Evolutionary conservation across 2,329 filamentous ascomycete genomes (phyloP).

Genomic region (Aaosphaeria pasadenensis): DNA sequence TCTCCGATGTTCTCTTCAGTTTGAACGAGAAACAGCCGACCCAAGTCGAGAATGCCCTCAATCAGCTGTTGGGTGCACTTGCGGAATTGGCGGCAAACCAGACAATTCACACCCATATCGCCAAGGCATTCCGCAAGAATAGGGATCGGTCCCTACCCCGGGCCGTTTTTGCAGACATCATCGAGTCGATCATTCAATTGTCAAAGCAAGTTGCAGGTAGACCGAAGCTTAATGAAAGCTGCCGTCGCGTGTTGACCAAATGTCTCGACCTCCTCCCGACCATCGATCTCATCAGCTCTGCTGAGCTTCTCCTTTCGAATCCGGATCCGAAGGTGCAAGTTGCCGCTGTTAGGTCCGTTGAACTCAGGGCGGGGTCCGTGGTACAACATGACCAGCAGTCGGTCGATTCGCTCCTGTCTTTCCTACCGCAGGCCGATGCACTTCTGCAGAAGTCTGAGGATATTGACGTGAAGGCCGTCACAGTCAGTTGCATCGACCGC

Average conservation of each 20-base stretch:
- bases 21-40: slow-evolving; percentile 47
- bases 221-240: slow-evolving; percentile 37
- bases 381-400: slow-evolving; percentile 66
- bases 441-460: slow-evolving; percentile 73
- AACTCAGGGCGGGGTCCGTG: slow-evolving; percentile 72
- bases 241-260: slow-evolving; percentile 70
- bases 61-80: slow-evolving; percentile 39
- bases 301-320: slow-evolving; percentile 75
- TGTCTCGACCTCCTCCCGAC: slow-evolving; percentile 84
- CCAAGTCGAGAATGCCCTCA: slow-evolving; percentile 35
- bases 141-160: slow-evolving; percentile 24
- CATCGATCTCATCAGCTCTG: slow-evolving; percentile 82
- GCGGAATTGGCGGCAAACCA: slow-evolving; percentile 35
- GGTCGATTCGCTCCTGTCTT: slow-evolving; percentile 69
- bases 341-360: slow-evolving; percentile 68
- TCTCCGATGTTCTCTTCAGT: slow-evolving; percentile 71
- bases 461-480: slow-evolving; percentile 75
- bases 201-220: slow-evolving; percentile 59
- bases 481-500: slow-evolving; percentile 85
- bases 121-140: slow-evolving; percentile 26
- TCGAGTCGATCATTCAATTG: slow-evolving; percentile 49
- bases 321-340: slow-evolving; percentile 72
- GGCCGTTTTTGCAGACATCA: slow-evolving; percentile 33
- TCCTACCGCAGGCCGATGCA: slow-evolving; percentile 73
- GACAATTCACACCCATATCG: slow-evolving; percentile 27